Evolutionary conservation across 768 basidiomycete genomes (phyloP), one percentile per base, ranked within the genome.

Genomic region (Leccinum subgranulosum): DNA sequence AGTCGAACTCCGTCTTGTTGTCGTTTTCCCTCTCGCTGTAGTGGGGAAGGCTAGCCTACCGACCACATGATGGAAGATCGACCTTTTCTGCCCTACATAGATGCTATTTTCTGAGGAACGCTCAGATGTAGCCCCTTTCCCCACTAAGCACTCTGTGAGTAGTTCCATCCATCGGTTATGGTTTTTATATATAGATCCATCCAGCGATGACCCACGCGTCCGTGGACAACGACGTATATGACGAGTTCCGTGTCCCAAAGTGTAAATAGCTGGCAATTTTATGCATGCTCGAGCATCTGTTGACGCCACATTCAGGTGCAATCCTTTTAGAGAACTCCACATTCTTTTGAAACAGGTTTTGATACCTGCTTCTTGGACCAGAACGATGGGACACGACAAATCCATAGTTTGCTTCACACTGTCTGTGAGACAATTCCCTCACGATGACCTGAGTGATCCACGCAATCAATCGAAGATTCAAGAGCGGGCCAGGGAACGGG

Each of bases 231-330:
- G 57, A 61, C 34, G 43, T 59, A n/a, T 69, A 68, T 49, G 28
- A 51, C 15, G 70, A 64, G 14, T 75, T 74, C 56, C 69, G 62
- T 49, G 77, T 81, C 21, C 78, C 77, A 1, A 75, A 76, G 47
- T 75, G 70, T 39, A 58, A 29, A 21, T 49, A 17, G 6, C 5
- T 17, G 5, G n/a, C 8, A 17, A 2, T 23, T 23, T 21, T 12
- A 29, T 25, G 6, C 27, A 52, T n/a, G 17, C 1, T 39, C 14
- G n/a, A 27, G 1, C 10, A 28, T 8, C 9, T 31, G 23, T 12
- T 54, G 12, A 55, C 10, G 17, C 28, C 3, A 6, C 27, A 0
- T 12, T 41, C 12, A 66, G 62, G 60, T 27, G 56, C 70, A 1
- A 61, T 68, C 6, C 9, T 70, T 7, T 33, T 73, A 12, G 31